phyloP scores from a whole-genome alignment of 1,284 basidiomycete genomes.

The Sanghuangporus weigelae region DNA sequence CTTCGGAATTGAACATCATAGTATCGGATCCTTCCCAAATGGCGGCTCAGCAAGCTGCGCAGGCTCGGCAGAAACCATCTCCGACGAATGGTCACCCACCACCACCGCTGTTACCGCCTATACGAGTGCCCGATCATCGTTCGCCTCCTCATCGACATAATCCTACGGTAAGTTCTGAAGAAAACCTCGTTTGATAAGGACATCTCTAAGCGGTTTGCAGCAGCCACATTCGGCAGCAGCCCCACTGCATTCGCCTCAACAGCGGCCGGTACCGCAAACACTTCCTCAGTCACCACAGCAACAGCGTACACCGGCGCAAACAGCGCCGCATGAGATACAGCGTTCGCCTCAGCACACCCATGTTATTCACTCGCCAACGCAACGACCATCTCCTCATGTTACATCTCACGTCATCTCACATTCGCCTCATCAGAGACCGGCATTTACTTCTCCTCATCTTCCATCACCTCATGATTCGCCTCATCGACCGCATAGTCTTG shows the following conservation, averaged over 20 bases:
- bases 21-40: slow-evolving; percentile 12
- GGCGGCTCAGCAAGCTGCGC: slow-evolving; percentile 7
- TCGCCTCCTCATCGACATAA: slow-evolving; percentile 2
- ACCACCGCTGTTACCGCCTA: not conserved
- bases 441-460: slow-evolving; percentile 3
- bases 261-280: not conserved
- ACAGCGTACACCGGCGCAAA: not conserved
- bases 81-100: not conserved
- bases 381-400: not conserved
- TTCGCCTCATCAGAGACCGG: slow-evolving; percentile 1
- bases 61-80: slow-evolving; percentile 5
- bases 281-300: not conserved
- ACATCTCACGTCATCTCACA: not conserved
- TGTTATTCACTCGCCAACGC: slow-evolving; percentile 1
- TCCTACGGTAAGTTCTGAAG: not conserved
- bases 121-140: not conserved
- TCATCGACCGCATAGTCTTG: slow-evolving; percentile 4
- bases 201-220: not conserved
- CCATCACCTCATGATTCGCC: not conserved
- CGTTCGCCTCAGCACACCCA: not conserved
- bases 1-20: slow-evolving; percentile 10
- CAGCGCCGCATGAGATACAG: not conserved
- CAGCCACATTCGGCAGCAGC: not conserved
- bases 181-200: not conserved
- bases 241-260: not conserved